Percentiles rank a stretch among this genome's conserved stretches.
These are phyloP conservation scores for Melastoma candidum DNA, from an alignment of 441 rosid species.

Conservation along the genomic window DNA sequence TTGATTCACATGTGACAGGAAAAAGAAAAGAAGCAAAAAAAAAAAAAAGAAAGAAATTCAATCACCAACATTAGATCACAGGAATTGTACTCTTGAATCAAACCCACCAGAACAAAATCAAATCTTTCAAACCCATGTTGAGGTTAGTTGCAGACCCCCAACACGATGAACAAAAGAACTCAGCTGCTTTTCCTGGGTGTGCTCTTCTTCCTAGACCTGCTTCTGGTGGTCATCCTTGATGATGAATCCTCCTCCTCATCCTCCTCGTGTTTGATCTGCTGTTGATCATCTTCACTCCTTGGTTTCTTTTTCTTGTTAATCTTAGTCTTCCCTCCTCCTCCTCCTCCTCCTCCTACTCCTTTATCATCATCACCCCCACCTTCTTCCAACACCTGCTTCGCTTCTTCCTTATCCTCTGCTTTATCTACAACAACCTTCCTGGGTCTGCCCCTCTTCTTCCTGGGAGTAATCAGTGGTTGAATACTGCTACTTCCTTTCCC, in stretches of 20 bases:
- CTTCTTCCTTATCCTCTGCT: conserved; percentile 17
- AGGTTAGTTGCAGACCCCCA: not conserved
- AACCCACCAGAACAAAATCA: no score
- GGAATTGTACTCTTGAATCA: no score
- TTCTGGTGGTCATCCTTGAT: conserved; percentile 26
- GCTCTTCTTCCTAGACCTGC: conserved; percentile 58
- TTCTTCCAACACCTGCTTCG: conserved; percentile 7
- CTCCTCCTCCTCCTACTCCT: not conserved
- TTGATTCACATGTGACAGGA: no score
- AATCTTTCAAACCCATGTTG: not conserved
- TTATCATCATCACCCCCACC: conserved; percentile 12
- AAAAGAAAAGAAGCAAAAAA: no score
- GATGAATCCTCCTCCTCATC: no score
- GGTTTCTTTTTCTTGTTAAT: conserved; percentile 9
- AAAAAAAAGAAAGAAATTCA: no score
- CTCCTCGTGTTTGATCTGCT: no score
- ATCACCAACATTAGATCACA: no score
- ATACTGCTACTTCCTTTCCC: no score
- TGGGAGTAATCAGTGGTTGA: no score
- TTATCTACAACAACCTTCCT: conserved; percentile 3
- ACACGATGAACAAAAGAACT: conserved; percentile 1
- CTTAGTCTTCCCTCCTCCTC: not conserved
- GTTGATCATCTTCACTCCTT: no score
- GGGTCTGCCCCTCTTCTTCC: no score
- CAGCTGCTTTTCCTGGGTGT: conserved; percentile 76